Evolutionary conservation across 306 rosid genomes (phyloP), one percentile per base, ranked within the genome.

Genomic region (Senna siamea): DNA sequence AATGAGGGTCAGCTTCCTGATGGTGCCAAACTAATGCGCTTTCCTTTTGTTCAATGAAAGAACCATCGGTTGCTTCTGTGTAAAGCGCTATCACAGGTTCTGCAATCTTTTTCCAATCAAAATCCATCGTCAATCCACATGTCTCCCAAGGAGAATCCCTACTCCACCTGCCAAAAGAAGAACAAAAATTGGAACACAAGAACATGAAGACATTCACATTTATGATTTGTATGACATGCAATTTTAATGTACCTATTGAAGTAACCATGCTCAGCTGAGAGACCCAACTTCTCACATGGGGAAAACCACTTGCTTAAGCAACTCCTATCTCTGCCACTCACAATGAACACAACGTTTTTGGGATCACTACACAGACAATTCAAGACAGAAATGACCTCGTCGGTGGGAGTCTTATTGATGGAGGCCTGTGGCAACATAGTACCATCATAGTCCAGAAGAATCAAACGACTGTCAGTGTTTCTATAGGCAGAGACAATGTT

Each of bases 11-110:
- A 1, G 93, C 93, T 77, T 88, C 93, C 17, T 76, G 89, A 75
- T 88, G 89, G 71, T 88, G 93, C 93, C 93, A 88, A 17, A 88
- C 93, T 76, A 88, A 57, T 30, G 89, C 93, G 55, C 90, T 88
- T 78, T 86, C 93, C 74, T 88, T 86, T 10, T 64, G 78, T 78
- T 88, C 93, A 59, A 88, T 88, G 51, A 56, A 53, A 32, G 93
- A 88, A 35, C 93, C 93, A 54, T 88, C 93, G 0, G 93, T 88
- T 76, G 93, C 80, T 80, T 88, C 93, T 3, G 93, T 82, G 61
- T 88, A 88, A 48, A 74, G 75, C 55, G 75, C 78, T 90, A 88
- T 88, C 46, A 88, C 89, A 43, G 93, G 93, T 76, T 88, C 89
- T 28, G 87, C 89, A 9, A 88, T 84, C 73, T 82, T 83, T 19